Conservation (phyloP, 768 basidiomycete species). For the Tulasnella sp. region DNA sequence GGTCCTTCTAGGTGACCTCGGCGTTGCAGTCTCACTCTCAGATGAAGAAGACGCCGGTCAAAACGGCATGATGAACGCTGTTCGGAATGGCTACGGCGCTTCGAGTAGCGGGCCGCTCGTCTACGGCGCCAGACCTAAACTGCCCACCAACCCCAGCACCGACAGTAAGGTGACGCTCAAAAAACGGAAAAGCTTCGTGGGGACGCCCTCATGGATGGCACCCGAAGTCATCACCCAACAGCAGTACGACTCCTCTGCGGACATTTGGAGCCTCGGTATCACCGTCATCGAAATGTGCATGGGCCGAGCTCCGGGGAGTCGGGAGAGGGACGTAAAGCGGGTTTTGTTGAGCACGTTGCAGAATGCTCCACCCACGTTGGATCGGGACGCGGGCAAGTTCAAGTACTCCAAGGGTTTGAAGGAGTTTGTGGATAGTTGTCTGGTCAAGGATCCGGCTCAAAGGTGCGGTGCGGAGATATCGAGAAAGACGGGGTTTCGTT, state of each 20-base stretch:
- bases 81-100: neutral
- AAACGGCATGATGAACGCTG: neutral
- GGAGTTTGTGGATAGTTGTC: conserved; percentile 73
- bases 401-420: conserved; percentile 77
- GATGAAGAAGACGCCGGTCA: conserved; percentile 47
- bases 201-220: conserved; percentile 55
- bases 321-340: conserved; percentile 57
- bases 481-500: neutral
- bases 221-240: conserved; percentile 84
- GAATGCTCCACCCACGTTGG: conserved; percentile 68
- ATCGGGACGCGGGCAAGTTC: conserved; percentile 59
- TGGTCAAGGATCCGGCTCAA: conserved; percentile 74
- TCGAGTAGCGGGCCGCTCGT: neutral
- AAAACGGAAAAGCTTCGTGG: conserved; percentile 89
- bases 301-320: conserved; percentile 75
- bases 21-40: conserved; percentile 77
- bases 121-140: neutral
- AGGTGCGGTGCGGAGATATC: conserved; percentile 38
- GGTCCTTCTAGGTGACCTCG: conserved; percentile 84
- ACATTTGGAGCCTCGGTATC: conserved; percentile 96
- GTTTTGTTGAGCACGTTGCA: conserved; percentile 74
- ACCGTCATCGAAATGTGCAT: conserved; percentile 86
- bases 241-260: conserved; percentile 71
- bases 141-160: neutral
- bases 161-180: conserved; percentile 36